A percentile compares a stretch with the other conserved stretches of the same genome.
These are phyloP conservation scores for Chrysoporthe cubensis DNA, from an alignment of 2,329 filamentous ascomycete genomes.

Conservation along the genomic window DNA sequence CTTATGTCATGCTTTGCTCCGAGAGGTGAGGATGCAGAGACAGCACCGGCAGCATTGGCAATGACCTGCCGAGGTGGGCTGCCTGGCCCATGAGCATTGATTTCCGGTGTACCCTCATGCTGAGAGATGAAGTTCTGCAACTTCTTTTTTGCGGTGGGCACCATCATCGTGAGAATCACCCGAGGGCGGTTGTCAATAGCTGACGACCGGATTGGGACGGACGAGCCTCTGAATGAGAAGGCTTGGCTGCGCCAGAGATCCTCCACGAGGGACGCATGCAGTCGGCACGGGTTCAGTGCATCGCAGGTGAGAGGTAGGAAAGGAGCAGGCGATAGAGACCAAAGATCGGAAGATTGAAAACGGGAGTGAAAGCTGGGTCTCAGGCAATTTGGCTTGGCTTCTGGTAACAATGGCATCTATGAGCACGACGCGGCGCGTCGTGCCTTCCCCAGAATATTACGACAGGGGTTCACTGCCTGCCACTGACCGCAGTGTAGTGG, in stretches of 20 bases:
- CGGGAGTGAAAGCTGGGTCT: neutral
- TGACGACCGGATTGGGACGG: neutral
- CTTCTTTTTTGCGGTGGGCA: conserved; percentile 38
- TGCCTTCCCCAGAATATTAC: conserved; percentile 24
- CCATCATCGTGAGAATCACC: conserved; percentile 34
- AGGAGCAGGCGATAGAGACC: neutral
- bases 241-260: conserved; percentile 7
- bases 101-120: conserved; percentile 16
- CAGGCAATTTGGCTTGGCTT: neutral
- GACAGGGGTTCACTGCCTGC: conserved; percentile 18
- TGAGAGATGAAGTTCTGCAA: conserved; percentile 40
- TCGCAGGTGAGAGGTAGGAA: neutral
- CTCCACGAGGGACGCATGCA: neutral
- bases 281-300: conserved; percentile 6
- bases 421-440: conserved; percentile 27
- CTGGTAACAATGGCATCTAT: neutral
- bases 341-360: neutral
- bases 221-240: neutral
- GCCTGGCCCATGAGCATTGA: conserved; percentile 25
- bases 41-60: conserved; percentile 7
- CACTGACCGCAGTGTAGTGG: neutral
- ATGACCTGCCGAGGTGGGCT: conserved; percentile 27
- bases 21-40: conserved; percentile 16
- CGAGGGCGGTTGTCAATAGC: neutral
- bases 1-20: conserved; percentile 12